Conservation (phyloP, 345 rosid genomes). For the Schrenkiella parvula region DNA sequence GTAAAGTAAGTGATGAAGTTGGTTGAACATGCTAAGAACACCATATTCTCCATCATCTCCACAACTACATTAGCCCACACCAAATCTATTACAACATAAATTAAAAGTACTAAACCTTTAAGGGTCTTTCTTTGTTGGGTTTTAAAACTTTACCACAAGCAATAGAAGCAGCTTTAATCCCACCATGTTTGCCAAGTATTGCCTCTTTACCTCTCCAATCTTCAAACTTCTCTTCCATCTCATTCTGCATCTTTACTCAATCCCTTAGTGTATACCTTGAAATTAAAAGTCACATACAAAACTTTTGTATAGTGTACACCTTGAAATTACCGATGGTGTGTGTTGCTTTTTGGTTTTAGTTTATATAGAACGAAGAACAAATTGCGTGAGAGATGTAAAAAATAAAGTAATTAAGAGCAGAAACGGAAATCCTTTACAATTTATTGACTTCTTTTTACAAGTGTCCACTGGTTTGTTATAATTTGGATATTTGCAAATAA, state of each 20-base stretch:
- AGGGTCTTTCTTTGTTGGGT: not conserved
- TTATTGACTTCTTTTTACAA: not conserved
- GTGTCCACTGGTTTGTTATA: not conserved
- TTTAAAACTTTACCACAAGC: conserved; percentile 39
- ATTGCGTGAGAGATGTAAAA: not conserved
- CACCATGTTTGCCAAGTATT: conserved; percentile 42
- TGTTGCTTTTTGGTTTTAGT: not conserved
- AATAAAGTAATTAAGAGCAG: not conserved
- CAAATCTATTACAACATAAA: too few relatives aligned
- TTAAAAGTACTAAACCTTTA: too few relatives aligned
- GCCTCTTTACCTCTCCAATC: conserved; percentile 52
- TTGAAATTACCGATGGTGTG: conserved; percentile 9
- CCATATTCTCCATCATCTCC: conserved; percentile 66
- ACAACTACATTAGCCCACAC: conserved; percentile 36
- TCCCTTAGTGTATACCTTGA: too few relatives aligned
- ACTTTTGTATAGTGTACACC: too few relatives aligned
- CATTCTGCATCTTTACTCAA: conserved; percentile 14
- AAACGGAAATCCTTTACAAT: conserved; percentile 8
- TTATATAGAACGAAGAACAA: not conserved
- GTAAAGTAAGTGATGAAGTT: conserved; percentile 49
- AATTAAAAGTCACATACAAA: too few relatives aligned
- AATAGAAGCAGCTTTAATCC: conserved; percentile 40
- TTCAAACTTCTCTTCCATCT: conserved; percentile 26
- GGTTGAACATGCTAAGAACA: conserved; percentile 45
- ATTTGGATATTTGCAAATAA: not conserved